Evolutionary conservation across 164 flowering plant genomes (phyloP).

Genomic region (Magnolia changhungtana): DNA sequence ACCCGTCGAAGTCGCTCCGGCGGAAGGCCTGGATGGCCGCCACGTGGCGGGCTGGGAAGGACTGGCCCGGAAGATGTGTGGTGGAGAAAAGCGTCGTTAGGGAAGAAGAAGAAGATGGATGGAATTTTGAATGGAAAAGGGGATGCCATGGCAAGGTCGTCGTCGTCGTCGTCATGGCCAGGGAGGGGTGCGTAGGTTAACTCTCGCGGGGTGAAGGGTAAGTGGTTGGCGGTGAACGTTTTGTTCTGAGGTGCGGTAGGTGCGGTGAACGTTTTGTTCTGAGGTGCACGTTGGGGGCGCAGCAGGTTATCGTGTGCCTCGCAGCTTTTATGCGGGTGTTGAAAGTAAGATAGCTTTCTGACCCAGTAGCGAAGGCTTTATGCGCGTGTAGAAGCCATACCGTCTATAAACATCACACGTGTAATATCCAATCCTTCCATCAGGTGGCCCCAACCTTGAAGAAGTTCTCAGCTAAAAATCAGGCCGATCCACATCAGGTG

Average conservation of each 20-base stretch:
- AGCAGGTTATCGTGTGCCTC: background rate
- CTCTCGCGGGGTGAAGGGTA: background rate
- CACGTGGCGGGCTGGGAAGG: constrained; percentile 17
- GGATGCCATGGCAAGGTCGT: constrained; percentile 46
- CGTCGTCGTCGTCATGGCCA: constrained; percentile 25
- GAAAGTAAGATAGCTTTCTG: too few relatives aligned
- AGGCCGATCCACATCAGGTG: too few relatives aligned
- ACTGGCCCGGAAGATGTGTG: background rate
- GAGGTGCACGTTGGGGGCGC: background rate
- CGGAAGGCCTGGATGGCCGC: constrained; percentile 42
- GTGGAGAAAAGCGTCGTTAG: constrained; percentile 14
- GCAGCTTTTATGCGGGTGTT: background rate
- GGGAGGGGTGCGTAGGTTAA: background rate
- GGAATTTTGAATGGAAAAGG: background rate
- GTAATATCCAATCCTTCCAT: too few relatives aligned
- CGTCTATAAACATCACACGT: too few relatives aligned
- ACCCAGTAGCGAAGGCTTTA: too few relatives aligned
- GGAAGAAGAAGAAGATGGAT: background rate
- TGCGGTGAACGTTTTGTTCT: background rate
- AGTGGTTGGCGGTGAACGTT: background rate
- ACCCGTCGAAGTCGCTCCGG: constrained; percentile 67
- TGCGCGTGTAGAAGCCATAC: too few relatives aligned
- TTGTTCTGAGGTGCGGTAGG: background rate
- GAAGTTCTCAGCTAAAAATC: too few relatives aligned
- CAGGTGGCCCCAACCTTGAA: too few relatives aligned